Evolutionary conservation across 2,329 filamentous ascomycete species (phyloP), one percentile per base, ranked within the genome.

Genomic region (Clonostachys chloroleuca): DNA sequence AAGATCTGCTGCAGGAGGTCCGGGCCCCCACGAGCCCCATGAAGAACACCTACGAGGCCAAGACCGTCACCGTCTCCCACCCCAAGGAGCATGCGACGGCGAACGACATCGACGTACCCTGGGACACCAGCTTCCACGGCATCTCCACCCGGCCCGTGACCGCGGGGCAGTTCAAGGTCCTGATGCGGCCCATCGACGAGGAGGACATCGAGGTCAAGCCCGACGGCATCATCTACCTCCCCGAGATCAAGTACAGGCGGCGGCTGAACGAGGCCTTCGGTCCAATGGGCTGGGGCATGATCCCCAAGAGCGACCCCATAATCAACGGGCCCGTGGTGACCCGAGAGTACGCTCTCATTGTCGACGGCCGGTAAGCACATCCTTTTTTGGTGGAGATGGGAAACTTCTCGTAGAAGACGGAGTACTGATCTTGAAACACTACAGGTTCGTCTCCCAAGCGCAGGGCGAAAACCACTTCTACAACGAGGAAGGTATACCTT

Each of bases 391-490:
- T 9, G 24, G 36, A 41, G 37, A 30, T 37, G 24, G 44, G 16
- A 16, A 43, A 40, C 44, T 17, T 18, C 18, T 18, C 3, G 18
- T 18, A 18, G 18, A 18, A 18, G 18, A 18, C 10, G 6, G 34
- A 17, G 18, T 18, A 4, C 42, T 47, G 10, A 47, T 35, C 5
- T 14, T 13, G 12, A 9, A 35, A 35, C 6, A 20, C 12, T 18
- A 20, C 59, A 96, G 92, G 52, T 86, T 96, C 54, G 88, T 97
- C 41, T 91, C 87, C 30, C 87, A 97, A 56, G 91, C 94, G 1
- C 87, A 94, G 55, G 94, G 94, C 62, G 94, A 97, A 68, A 92
- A 96, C 73, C 83, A 88, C 55, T 99, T 95, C 70, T 99, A 97
- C 71, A 83, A 81, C 56, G 80, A 89, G 34, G 92, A 96, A 56